Base-by-base conservation (phyloP, 768 basidiomycete genomes). In the Hericium rajendrae region DNA sequence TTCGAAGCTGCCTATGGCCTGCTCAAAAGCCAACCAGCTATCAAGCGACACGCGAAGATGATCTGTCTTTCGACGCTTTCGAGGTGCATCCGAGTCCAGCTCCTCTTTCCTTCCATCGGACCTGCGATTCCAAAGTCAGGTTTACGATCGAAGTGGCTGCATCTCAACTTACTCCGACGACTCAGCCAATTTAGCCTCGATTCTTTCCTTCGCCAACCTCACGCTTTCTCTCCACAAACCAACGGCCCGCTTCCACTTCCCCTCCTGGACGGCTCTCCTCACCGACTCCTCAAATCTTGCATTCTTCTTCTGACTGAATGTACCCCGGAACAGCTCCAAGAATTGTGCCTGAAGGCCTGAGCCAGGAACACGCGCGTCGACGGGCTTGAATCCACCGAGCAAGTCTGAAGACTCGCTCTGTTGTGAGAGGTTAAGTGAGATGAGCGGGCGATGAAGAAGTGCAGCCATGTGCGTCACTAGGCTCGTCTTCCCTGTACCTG, bases 401-500 rank as follows among this genome's bases (percentile, higher is more conserved):
- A 98, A 73, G 71, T 99, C 97, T 2, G 91, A 86, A 1, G 91
- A 88, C 69, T 98, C 95, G 1, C 94, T 97, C 69, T 99, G 97
- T 66, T 94, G 91, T 1, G 93, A 97, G 64, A 98, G 70, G 68
- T 99, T 99, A 57, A 99, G 79, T 0, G 94, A 91, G 55, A 92
- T 80, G 38, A 99, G 78, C 0, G 85, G 83, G 11, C 82, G 80
- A 6, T 78, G 79, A 28, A 97, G 78, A n/a, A 89, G 70, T 2
- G 84, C 78, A 11, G 97, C 87, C 32, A 98, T 77, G 65, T 97
- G 84, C 2, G 93, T 89, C 15, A 99, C 82, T 18, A 84, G 80
- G 54, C 94, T 94, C 0, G 97, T 99, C 72, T 99, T 99, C 13
- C 97, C 97, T 1, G 97, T 99, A n/a, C 97, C 97, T 2, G 97